Base-by-base conservation (phyloP, 2,329 filamentous ascomycete genomes). In the Aureobasidium sp. region DNA sequence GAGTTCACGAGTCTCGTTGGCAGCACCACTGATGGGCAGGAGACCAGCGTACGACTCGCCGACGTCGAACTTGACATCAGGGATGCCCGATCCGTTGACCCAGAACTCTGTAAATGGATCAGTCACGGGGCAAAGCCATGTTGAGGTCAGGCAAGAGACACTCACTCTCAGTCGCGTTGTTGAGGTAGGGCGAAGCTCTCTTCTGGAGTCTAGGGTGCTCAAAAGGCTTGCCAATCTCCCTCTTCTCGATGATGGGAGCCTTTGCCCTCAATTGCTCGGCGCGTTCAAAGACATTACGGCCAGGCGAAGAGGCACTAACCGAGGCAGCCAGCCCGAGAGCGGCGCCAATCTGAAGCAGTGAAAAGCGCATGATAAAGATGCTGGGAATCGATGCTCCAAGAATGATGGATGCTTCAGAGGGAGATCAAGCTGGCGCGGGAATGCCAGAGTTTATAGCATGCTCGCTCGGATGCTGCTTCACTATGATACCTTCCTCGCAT, bases 51-150 rank as follows among this genome's bases (percentile, higher is more conserved):
- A 77, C 4, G 68, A 71, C 63, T 77, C 74, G 58, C 73, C 74
- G 63, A 77, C 72, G 64, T 78, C 73, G 61, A 77, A 77, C 60
- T 74, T 65, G 19, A 78, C 74, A 43, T 76, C 69, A 4, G 69
- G 69, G 10, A 70, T 57, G 8, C 51, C 65, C 3, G 64, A 66
- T 23, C 68, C 69, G 35, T 71, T 65, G 35, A 71, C 69, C 31
- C 63, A 67, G 35, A 64, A 65, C 29, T 62, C 65, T 67, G 47
- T 29, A 1, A 40, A 4, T 6, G 7, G 25, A 4, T 55, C 27
- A 55, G 51, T 33, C 4, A 11, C 19, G 43, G 38, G 15, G 5
- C n/a, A 25, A 40, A 10, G 33, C 33, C 13, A 5, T 7, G 37
- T 55, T 13, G 19, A 45, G 2, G 23, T 0, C 8, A 17, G 21